Conservation (phyloP, 1,284 basidiomycete genomes). For the Papiliotrema nemorosa region DNA sequence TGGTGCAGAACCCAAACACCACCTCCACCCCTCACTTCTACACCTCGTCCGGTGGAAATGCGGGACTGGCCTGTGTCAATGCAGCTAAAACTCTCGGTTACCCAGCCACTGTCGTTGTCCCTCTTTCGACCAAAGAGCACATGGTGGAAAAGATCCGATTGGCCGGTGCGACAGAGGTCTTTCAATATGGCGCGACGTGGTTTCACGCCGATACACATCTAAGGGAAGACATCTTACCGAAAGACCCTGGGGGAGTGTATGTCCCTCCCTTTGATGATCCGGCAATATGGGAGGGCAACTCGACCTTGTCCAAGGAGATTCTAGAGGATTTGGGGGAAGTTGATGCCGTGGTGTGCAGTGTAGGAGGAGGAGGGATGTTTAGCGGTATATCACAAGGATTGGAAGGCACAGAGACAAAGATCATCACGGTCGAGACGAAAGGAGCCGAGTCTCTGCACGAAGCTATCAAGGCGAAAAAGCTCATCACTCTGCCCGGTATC, state of each 20-base stretch:
- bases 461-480: constrained; percentile 14
- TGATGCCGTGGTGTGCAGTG: constrained; percentile 24
- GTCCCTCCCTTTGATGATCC: constrained; percentile 30
- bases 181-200: constrained; percentile 23
- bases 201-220: constrained; percentile 24
- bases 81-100: constrained; percentile 21
- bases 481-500: constrained; percentile 28
- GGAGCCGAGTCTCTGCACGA: constrained; percentile 26
- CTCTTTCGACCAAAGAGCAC: constrained; percentile 16
- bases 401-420: constrained; percentile 4
- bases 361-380: constrained; percentile 31
- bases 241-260: constrained; percentile 20
- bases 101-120: constrained; percentile 24
- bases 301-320: constrained; percentile 21
- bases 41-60: constrained; percentile 31
- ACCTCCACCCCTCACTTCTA: constrained; percentile 21
- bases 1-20: constrained; percentile 7
- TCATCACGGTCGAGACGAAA: constrained; percentile 26
- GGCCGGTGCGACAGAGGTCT: constrained; percentile 22
- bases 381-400: constrained; percentile 23
- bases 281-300: constrained; percentile 24
- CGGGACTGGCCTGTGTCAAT: constrained; percentile 27
- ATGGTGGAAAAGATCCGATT: constrained; percentile 24
- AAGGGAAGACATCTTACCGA: constrained; percentile 11
- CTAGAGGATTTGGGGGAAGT: constrained; percentile 10